These are phyloP conservation scores for Hypoxylon fragiforme DNA, from an alignment of 495 filamentous ascomycete species.

Conservation along the genomic window DNA sequence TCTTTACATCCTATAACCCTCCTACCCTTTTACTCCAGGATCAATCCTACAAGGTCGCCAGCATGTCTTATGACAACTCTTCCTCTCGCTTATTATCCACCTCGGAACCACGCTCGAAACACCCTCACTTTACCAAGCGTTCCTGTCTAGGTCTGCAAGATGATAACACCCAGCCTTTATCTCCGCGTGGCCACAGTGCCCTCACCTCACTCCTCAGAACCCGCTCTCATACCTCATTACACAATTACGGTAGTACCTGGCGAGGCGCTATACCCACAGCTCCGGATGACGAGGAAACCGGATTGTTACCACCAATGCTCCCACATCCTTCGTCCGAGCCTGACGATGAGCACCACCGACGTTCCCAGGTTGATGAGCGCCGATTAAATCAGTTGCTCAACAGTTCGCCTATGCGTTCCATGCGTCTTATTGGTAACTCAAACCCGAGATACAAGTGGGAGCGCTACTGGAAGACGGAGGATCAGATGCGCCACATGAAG, in stretches of 20 bases:
- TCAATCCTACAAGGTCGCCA: neutral
- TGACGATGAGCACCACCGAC: conserved; percentile 42
- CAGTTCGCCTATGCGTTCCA: conserved; percentile 72
- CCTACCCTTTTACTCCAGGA: neutral
- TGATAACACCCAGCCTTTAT: conserved; percentile 36
- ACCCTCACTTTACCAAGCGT: conserved; percentile 29
- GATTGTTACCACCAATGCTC: conserved; percentile 9
- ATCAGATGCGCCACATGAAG: conserved; percentile 64
- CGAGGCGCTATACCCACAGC: conserved; percentile 14
- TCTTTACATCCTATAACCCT: neutral
- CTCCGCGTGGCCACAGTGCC: conserved; percentile 37
- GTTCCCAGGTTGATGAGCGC: conserved; percentile 48
- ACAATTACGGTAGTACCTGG: conserved; percentile 38
- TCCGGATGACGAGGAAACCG: conserved; percentile 35
- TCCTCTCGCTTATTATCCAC: conserved; percentile 9
- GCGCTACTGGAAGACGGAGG: conserved; percentile 70
- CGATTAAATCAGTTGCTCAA: conserved; percentile 58
- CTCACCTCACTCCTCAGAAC: conserved; percentile 33
- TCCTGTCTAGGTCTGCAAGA: conserved; percentile 44
- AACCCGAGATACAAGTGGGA: conserved; percentile 79
- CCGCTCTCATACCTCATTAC: conserved; percentile 33
- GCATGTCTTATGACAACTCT: conserved; percentile 33
- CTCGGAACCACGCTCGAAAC: conserved; percentile 22
- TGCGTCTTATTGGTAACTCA: conserved; percentile 74
- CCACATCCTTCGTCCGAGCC: conserved; percentile 23